Conservation (phyloP, 805 yeast genomes). For the Ogataea nitratoaversa region DNA sequence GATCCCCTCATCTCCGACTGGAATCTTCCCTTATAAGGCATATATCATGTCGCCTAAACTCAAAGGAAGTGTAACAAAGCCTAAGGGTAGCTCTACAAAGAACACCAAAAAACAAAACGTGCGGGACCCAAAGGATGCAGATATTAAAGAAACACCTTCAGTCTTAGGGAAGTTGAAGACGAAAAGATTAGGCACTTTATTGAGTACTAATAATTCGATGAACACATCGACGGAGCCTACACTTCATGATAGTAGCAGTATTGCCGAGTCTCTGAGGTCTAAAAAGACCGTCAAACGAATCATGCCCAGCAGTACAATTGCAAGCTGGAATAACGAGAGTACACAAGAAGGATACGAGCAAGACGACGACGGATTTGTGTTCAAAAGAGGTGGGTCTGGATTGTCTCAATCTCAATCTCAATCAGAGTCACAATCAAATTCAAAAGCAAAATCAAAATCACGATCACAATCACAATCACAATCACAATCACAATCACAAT, state of each 20-base stretch:
- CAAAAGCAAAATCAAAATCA: too few relatives aligned
- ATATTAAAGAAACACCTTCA: not conserved
- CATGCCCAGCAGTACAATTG: not conserved
- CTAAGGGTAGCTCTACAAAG: not conserved
- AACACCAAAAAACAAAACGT: not conserved
- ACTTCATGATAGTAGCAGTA: not conserved
- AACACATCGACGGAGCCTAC: not conserved
- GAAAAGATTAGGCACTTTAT: not conserved
- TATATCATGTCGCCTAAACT: not conserved
- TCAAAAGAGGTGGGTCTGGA: conserved; percentile 13
- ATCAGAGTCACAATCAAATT: conserved; percentile 7
- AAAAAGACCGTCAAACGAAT: not conserved
- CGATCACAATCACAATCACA: conserved; percentile 8
- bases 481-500: not conserved
- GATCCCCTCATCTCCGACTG: too few relatives aligned
- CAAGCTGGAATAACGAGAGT: not conserved
- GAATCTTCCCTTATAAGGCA: too few relatives aligned
- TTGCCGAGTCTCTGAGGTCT: not conserved
- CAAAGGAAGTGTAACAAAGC: not conserved
- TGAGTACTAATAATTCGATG: not conserved
- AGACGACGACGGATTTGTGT: conserved; percentile 20
- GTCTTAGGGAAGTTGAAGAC: not conserved
- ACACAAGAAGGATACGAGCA: conserved; percentile 6
- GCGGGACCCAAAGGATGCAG: not conserved
- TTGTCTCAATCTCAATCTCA: conserved; percentile 3